These are phyloP conservation scores for Pythium sukuiense DNA, from an alignment of 352 stramenopile genomes.

Conservation along the genomic window DNA sequence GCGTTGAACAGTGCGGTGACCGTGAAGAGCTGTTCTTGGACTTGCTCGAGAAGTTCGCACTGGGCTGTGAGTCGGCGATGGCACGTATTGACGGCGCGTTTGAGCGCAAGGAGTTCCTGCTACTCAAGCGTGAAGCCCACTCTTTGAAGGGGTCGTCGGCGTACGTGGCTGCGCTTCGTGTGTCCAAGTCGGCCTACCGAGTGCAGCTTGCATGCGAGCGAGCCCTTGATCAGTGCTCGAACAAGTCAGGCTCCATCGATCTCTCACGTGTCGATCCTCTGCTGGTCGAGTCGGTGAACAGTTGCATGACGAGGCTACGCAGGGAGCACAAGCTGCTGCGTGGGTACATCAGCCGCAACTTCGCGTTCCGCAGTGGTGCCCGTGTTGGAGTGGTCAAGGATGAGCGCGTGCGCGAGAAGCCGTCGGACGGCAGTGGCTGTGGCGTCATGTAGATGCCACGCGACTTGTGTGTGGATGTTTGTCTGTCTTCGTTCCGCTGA, in stretches of 20 bases:
- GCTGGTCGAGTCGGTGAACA: conserved; percentile 35
- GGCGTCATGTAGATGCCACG: conserved; percentile 11
- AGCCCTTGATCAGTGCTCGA: conserved; percentile 35
- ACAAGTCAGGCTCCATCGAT: conserved; percentile 30
- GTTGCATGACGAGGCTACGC: conserved; percentile 43
- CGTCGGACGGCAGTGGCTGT: conserved; percentile 13
- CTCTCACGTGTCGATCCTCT: conserved; percentile 26
- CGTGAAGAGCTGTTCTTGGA: conserved; percentile 78
- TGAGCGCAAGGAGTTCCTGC: conserved; percentile 41
- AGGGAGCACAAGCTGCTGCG: conserved; percentile 68
- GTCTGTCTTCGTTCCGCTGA: background rate
- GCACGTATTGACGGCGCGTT: conserved; percentile 50
- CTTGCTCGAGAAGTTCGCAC: conserved; percentile 74
- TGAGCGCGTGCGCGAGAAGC: conserved; percentile 17
- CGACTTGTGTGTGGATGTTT: background rate
- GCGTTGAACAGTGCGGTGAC: conserved; percentile 78
- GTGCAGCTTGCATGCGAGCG: conserved; percentile 78
- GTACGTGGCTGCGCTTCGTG: conserved; percentile 71
- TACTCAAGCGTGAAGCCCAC: conserved; percentile 68
- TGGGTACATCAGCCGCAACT: conserved; percentile 81
- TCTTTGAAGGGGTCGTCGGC: conserved; percentile 81
- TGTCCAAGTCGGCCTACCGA: conserved; percentile 82
- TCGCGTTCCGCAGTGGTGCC: conserved; percentile 51
- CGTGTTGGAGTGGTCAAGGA: conserved; percentile 3
- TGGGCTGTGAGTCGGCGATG: conserved; percentile 65